Conservation (phyloP, 192 early-diverging fungal species). For the Entrophospora sp. region DNA sequence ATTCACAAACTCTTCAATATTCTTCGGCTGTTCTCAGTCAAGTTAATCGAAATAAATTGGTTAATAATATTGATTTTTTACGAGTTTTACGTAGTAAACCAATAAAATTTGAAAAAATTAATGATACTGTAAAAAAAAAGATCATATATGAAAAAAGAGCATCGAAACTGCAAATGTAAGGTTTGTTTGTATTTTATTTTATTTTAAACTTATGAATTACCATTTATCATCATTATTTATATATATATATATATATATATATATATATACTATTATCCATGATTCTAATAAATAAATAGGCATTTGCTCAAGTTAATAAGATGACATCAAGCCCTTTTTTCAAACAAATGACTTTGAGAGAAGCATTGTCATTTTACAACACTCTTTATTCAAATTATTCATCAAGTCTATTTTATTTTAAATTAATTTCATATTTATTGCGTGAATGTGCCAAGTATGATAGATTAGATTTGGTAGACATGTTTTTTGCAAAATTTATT, state of each 20-base stretch:
- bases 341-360: not conserved
- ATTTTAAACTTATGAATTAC: not conserved
- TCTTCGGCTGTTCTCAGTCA: no score
- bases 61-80: no score
- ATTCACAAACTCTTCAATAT: no score
- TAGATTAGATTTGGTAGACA: constrained; percentile 5
- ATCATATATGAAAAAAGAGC: not conserved
- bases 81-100: no score
- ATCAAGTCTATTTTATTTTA: not conserved
- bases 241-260: not conserved
- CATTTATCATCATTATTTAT: not conserved
- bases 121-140: no score
- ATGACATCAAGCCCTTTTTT: not conserved
- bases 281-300: not conserved
- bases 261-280: not conserved
- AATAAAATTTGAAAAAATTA: no score
- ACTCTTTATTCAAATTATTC: not conserved
- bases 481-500: constrained; percentile 6
- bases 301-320: not conserved
- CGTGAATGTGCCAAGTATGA: not conserved
- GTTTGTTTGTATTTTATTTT: constrained; percentile 1
- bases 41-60: no score
- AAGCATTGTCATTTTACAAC: constrained; percentile 6
- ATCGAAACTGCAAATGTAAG: constrained; percentile 13
- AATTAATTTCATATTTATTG: constrained; percentile 8